phyloP scores from a whole-genome alignment of 2,329 filamentous ascomycete genomes.

The Teratosphaeria gauchensis region DNA sequence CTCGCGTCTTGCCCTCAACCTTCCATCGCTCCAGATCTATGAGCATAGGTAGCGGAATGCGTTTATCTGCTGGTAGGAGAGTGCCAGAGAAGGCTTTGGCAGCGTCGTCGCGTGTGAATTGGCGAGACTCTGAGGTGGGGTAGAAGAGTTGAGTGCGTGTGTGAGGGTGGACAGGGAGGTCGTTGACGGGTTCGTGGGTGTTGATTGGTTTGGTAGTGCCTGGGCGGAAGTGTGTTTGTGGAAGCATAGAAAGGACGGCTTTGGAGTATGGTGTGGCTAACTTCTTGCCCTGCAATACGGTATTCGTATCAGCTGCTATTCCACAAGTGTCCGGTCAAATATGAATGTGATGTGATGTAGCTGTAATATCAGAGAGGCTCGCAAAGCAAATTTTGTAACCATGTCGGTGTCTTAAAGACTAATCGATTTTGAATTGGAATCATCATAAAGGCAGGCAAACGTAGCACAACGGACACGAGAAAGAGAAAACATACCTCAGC shows the following conservation, averaged over 20 bases:
- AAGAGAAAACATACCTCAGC: slow-evolving; percentile 54
- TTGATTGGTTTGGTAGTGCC: slow-evolving; percentile 22
- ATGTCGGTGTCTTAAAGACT: slow-evolving; percentile 97
- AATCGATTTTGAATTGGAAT: slow-evolving; percentile 77
- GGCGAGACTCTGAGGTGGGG: slow-evolving; percentile 53
- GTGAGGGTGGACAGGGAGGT: slow-evolving; percentile 50
- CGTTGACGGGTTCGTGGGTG: slow-evolving; percentile 54
- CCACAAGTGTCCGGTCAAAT: slow-evolving; percentile 4
- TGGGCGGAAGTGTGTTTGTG: slow-evolving; percentile 46
- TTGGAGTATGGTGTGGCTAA: slow-evolving; percentile 67
- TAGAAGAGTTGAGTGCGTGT: slow-evolving; percentile 50
- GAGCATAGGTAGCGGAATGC: slow-evolving; percentile 55
- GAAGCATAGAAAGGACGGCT: slow-evolving; percentile 72
- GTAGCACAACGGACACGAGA: not conserved
- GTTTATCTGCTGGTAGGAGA: slow-evolving; percentile 52
- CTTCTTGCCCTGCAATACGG: slow-evolving; percentile 54
- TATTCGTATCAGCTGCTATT: slow-evolving; percentile 3
- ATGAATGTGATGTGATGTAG: not conserved
- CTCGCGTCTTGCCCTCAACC: slow-evolving; percentile 27
- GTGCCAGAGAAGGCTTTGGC: slow-evolving; percentile 51
- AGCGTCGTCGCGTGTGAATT: slow-evolving; percentile 56
- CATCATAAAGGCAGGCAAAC: slow-evolving; percentile 44
- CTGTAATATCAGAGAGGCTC: slow-evolving; percentile 57
- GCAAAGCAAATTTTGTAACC: slow-evolving; percentile 75
- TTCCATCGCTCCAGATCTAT: slow-evolving; percentile 40